These are phyloP conservation scores for Trapa bicornis DNA, from an alignment of 345 rosid species.

Conservation along the genomic window DNA sequence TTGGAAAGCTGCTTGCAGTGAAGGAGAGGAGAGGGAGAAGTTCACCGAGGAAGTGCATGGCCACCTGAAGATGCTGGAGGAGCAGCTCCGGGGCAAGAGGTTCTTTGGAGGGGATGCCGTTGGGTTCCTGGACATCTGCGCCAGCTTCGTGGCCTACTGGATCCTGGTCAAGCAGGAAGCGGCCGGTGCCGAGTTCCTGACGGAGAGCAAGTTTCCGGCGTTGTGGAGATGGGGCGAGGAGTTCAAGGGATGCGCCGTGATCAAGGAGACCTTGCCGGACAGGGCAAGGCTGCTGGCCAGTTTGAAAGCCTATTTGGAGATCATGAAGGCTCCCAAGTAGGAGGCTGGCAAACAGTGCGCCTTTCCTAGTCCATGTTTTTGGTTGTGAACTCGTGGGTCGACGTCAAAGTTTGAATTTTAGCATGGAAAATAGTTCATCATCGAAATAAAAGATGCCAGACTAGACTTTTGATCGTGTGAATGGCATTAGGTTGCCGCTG, in stretches of 20 bases:
- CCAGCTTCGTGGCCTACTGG: slow-evolving; percentile 6
- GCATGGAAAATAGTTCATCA: too few species aligned
- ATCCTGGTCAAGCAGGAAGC: slow-evolving; percentile 9
- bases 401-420: too few species aligned
- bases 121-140: slow-evolving; percentile 11
- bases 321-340: background rate
- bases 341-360: too few species aligned
- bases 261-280: slow-evolving; percentile 13
- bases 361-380: too few species aligned
- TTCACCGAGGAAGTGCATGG: slow-evolving; percentile 3
- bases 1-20: slow-evolving; percentile 5
- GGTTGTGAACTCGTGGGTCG: too few species aligned
- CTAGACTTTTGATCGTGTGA: too few species aligned
- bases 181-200: background rate
- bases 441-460: too few species aligned
- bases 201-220: slow-evolving; percentile 8
- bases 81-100: slow-evolving; percentile 8
- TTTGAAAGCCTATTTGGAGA: slow-evolving; percentile 4
- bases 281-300: slow-evolving; percentile 7
- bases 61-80: slow-evolving; percentile 5
- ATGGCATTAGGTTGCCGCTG: too few species aligned
- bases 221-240: slow-evolving; percentile 12
- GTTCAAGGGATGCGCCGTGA: slow-evolving; percentile 1
- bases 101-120: slow-evolving; percentile 15
- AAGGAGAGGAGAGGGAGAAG: slow-evolving; percentile 6